A percentile compares a stretch with the other conserved stretches of the same genome.
Conservation (phyloP, 805 yeast genomes). For the Wickerhamiella alocasiicola region DNA sequence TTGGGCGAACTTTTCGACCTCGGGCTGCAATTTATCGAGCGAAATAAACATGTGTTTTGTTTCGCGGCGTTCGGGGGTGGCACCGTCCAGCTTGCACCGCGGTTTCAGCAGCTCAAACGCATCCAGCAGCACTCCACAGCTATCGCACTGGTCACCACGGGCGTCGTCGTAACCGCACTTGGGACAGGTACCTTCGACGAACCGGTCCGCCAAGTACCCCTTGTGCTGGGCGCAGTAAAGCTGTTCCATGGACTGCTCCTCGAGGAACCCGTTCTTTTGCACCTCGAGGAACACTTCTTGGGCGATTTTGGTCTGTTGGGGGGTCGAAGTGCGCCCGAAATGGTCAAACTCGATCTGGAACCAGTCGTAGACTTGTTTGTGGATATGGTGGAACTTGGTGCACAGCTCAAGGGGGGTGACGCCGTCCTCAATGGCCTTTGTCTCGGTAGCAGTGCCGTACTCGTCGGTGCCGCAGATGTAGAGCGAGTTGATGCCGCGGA, state of each 20-base stretch:
- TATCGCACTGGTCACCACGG: constrained; percentile 98
- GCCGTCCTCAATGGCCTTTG: constrained; percentile 90
- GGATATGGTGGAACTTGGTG: constrained; percentile 78
- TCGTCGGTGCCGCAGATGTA: constrained; percentile 96
- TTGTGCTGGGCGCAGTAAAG: constrained; percentile 83
- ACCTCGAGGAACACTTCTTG: constrained; percentile 80
- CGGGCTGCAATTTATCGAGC: constrained; percentile 72
- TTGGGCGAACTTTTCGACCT: constrained; percentile 58
- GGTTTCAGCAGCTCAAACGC: constrained; percentile 92
- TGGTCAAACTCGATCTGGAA: constrained; percentile 88
- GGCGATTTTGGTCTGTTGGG: constrained; percentile 83
- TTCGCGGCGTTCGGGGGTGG: constrained; percentile 65
- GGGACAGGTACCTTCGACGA: constrained; percentile 96
- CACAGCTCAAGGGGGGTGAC: constrained; percentile 81
- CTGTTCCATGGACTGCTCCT: constrained; percentile 80
- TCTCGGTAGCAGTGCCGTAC: constrained; percentile 98
- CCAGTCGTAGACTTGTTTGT: constrained; percentile 89
- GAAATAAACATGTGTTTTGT: constrained; percentile 79
- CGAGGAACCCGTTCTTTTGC: constrained; percentile 63
- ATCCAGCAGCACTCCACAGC: constrained; percentile 79
- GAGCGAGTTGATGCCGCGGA: constrained; percentile 75
- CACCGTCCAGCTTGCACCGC: constrained; percentile 82
- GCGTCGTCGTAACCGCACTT: constrained; percentile 93
- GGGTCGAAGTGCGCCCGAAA: constrained; percentile 94
- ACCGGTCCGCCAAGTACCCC: constrained; percentile 89